Conservation (phyloP, 805 yeast species). For the Metschnikowia vanudenii region DNA sequence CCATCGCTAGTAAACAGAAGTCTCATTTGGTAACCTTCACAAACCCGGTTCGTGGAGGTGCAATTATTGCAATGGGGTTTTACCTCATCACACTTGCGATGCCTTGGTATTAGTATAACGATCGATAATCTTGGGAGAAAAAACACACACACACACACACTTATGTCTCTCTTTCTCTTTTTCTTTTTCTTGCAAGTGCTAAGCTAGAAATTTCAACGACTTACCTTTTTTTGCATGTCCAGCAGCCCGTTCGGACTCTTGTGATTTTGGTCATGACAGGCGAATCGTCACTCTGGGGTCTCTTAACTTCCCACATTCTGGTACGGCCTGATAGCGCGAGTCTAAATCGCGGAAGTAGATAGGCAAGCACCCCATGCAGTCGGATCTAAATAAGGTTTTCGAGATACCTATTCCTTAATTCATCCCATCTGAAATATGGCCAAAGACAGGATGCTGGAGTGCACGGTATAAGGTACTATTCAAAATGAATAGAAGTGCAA, state of each 20-base stretch:
- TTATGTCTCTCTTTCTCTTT: neutral
- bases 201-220: slow-evolving; percentile 16
- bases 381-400: no score
- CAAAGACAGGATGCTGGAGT: no score
- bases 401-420: no score
- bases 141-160: no score
- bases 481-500: no score
- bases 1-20: slow-evolving; percentile 46
- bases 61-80: slow-evolving; percentile 54
- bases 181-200: neutral
- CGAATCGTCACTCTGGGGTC: no score
- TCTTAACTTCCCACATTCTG: no score
- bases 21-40: slow-evolving; percentile 52
- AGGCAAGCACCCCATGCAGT: neutral
- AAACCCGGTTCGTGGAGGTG: slow-evolving; percentile 38
- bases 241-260: slow-evolving; percentile 56
- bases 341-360: neutral
- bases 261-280: slow-evolving; percentile 38
- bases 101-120: slow-evolving; percentile 28
- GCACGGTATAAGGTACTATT: no score
- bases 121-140: no score
- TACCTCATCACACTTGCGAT: slow-evolving; percentile 56
- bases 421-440: no score
- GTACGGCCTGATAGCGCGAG: neutral
- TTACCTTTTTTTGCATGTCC: slow-evolving; percentile 54